Percentiles rank a stretch among this genome's conserved stretches.
phyloP scores from a whole-genome alignment of 2,329 filamentous ascomycete species.

The Arthrobotrys conoides region DNA sequence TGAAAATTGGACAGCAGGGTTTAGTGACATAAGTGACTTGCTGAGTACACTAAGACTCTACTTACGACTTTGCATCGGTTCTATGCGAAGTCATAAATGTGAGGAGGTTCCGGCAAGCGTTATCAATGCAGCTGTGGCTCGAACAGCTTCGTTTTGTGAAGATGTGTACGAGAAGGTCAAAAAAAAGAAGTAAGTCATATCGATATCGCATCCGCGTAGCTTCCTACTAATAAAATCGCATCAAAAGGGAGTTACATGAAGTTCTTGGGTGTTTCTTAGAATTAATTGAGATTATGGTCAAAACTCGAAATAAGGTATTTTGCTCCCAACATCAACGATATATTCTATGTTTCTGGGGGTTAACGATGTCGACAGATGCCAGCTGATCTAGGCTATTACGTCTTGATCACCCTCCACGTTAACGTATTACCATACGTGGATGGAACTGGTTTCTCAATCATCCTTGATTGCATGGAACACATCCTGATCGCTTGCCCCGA shows the following conservation, averaged over 20 bases:
- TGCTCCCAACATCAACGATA: neutral
- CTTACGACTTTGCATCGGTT: constrained; percentile 38
- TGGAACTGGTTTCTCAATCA: constrained; percentile 44
- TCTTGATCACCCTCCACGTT: constrained; percentile 48
- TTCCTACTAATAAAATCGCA: neutral
- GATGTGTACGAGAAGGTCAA: constrained; percentile 57
- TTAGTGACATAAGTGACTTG: constrained; percentile 41
- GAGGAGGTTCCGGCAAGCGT: constrained; percentile 29
- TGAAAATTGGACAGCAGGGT: constrained; percentile 55
- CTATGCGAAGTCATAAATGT: neutral
- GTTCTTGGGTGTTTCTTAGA: constrained; percentile 51
- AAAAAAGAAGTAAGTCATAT: constrained; percentile 45
- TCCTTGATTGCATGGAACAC: constrained; percentile 48
- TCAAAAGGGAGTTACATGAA: constrained; percentile 50
- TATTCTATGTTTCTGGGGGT: neutral
- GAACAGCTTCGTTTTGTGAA: constrained; percentile 50
- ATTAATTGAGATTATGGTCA: constrained; percentile 46
- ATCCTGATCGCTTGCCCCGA: constrained; percentile 39
- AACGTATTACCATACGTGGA: constrained; percentile 51
- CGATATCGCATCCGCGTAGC: neutral
- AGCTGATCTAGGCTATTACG: constrained; percentile 49
- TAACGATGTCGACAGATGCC: constrained; percentile 39
- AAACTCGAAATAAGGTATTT: constrained; percentile 41
- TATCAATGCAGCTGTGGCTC: constrained; percentile 55
- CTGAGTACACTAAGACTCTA: constrained; percentile 42